Conservation (phyloP, 2,329 filamentous ascomycete species). For the Fonsecaea monophora region DNA sequence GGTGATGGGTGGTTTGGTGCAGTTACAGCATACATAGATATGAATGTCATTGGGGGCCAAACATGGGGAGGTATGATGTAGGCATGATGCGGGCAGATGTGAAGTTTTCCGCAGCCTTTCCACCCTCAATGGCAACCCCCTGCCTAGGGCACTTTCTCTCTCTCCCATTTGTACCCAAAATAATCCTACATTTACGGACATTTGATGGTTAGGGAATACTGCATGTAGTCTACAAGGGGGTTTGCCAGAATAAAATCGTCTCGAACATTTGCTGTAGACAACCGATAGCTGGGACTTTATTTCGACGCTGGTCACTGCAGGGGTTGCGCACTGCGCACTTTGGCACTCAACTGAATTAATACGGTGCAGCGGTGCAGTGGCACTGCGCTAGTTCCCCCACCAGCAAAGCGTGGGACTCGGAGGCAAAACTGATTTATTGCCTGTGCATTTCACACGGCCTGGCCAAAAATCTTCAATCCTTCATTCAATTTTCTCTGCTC, state of each 20-base stretch:
- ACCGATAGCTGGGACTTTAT: background rate
- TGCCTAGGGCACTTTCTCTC: background rate
- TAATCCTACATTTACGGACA: background rate
- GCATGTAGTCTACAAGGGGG: background rate
- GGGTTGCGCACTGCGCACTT: no score
- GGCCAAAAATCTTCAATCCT: constrained; percentile 3
- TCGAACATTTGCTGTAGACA: background rate
- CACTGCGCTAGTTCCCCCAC: constrained; percentile 1
- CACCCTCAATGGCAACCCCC: background rate
- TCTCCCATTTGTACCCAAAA: background rate
- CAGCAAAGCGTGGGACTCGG: constrained; percentile 8
- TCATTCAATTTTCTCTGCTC: constrained; percentile 1
- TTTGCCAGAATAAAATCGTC: background rate
- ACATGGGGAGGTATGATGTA: background rate
- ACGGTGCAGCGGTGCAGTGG: background rate
- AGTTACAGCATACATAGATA: background rate
- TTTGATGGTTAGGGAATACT: background rate
- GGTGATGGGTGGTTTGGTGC: background rate
- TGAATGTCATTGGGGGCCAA: background rate
- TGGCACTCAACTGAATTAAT: background rate
- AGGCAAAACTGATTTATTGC: constrained; percentile 10
- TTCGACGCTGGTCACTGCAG: background rate
- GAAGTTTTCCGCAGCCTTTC: background rate
- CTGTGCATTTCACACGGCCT: constrained; percentile 1
- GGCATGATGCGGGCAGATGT: background rate